Base-by-base conservation (phyloP, 495 filamentous ascomycete genomes). In the Letharia columbiana region DNA sequence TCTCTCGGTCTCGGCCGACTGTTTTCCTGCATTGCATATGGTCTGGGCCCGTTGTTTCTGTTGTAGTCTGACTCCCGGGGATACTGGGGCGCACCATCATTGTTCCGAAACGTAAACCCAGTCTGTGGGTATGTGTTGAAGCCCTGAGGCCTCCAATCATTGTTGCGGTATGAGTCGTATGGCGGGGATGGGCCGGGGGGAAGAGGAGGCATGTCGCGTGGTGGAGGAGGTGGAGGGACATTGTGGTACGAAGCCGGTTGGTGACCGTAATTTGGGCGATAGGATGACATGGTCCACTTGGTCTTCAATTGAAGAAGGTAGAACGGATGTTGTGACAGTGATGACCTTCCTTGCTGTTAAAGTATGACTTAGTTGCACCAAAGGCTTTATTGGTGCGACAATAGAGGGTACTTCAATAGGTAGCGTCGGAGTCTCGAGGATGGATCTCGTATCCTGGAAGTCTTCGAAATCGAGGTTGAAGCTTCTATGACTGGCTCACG, bases 21-120 rank as follows among this genome's bases (percentile, higher is more conserved):
- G 13, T 63, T 62, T 42, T 67, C 40, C 41, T 44, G 59, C 44
- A 15, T 58, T 13, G 45, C 41, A 39, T 63, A 61, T 33, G 18
- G 45, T 23, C 45, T 59, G 12, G 64, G 50, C 23, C 52, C 33
- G 9, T 57, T 65, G 12, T 47, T 64, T 49, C 64, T 59, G 45
- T 58, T 61, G 58, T 58, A 13, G 15, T 67, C 67, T 12, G 28
- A 20, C 33, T 69, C 63, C 20, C 31, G 41, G 10, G 71, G 68
- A 37, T 67, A 70, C 28, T 65, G 61, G 9, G 68, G 71, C 13
- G 61, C 68, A 41, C 54, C 50, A 6, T 62, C 60, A 37, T 54
- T 42, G 18, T 65, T 65, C 18, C 79, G 78, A 67, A 82, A 83
- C 0, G 78, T 79, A 68, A 83, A 83, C 28, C 78, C 74, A 65